Evolutionary conservation across 768 basidiomycete species (phyloP), one percentile per base, ranked within the genome.

Genomic region (Boletus sensibilis): DNA sequence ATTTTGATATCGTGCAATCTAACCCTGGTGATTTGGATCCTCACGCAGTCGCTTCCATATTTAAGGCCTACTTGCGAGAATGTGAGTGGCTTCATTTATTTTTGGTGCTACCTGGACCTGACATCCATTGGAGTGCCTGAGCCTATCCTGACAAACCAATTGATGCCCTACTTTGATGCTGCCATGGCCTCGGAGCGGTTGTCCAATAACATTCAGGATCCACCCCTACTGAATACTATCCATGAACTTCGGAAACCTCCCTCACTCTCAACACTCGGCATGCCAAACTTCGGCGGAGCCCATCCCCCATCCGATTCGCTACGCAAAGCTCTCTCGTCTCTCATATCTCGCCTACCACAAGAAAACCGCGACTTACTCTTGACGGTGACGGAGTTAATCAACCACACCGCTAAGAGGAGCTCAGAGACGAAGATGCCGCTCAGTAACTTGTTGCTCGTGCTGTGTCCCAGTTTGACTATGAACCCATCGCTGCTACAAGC

Each of bases 1-100:
- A 98, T 74, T 92, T 87, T 64, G 87, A 94, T 66, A 82, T 98
- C 75, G 74, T 79, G 39, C 82, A 83, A 58, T 89, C 86, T 59
- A 81, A 82, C 48, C 94, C 93, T 25, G 85, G 89, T 9, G 94
- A 98, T 65, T 74, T 98, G 35, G 95, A 98, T 67, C 95, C 95
- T 45, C 94, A 98, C 70, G 92, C 93, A 1, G 94, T 98, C 8
- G 87, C 94, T 20, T 91, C 92, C 25, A 76, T 96, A 31, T 97
- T 96, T 76, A 97, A 96, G 72, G 88, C 92, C 1, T 98, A 86
- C 70, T 77, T 98, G 41, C 88, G 95, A 54, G 94, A 97, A 81
- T 76, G 94, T 96, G 74, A 77, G 94, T 80, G 43, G 10, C 45
- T 48, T 52, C 31, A 14, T 57, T 34, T 21, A 16, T 46, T 41